Evolutionary conservation across 169 alveolate genomes (phyloP).

Genomic region (Plasmodium berghei): DNA sequence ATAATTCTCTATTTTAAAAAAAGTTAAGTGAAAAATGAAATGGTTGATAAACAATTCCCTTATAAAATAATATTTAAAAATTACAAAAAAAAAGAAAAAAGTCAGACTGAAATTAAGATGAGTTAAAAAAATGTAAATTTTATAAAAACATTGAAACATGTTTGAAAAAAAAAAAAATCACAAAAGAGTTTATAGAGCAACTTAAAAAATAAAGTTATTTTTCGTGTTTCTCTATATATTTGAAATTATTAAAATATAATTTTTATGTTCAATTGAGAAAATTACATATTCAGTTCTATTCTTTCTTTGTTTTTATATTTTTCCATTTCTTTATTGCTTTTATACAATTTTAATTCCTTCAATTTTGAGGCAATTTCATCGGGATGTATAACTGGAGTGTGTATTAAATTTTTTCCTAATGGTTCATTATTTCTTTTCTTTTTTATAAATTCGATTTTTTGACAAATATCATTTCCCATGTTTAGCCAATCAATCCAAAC

Average conservation of each 20-base stretch:
- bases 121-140: neutral
- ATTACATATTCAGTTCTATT: conserved; percentile 6
- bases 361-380: conserved; percentile 72
- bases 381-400: conserved; percentile 32
- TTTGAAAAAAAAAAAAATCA: too few species aligned
- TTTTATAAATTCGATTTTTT: conserved; percentile 78
- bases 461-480: conserved; percentile 54
- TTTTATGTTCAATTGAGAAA: too few species aligned
- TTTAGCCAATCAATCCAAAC: conserved; percentile 87
- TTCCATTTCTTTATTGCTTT: conserved; percentile 24
- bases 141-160: neutral
- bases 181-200: too few species aligned
- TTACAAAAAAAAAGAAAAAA: conserved; percentile 3
- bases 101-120: neutral
- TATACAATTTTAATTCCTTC: conserved; percentile 69
- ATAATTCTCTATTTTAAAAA: too few species aligned
- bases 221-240: neutral
- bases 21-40: too few species aligned
- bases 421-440: conserved; percentile 73
- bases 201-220: neutral
- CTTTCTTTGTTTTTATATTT: conserved; percentile 7
- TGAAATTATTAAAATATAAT: neutral
- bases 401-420: conserved; percentile 68
- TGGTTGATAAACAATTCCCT: neutral
- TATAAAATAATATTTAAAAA: neutral